Conservation (phyloP, 345 rosid genomes). For the Moricandia arvensis region DNA sequence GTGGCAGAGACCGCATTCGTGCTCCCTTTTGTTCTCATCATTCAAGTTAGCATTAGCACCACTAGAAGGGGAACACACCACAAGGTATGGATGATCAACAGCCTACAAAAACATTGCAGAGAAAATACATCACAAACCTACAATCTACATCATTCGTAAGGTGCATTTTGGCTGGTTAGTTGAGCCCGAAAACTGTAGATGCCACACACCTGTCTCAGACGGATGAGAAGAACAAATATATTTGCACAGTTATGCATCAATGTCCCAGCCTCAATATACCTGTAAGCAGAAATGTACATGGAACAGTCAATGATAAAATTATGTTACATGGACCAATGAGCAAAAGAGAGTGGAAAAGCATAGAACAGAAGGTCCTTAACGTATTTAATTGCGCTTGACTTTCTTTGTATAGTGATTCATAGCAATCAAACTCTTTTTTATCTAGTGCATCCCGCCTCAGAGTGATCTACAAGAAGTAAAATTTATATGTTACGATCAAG, state of each 20-base stretch:
- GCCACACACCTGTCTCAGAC: conserved; percentile 79
- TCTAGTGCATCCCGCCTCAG: conserved; percentile 86
- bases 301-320: neutral
- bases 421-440: conserved; percentile 78
- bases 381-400: conserved; percentile 89
- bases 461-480: conserved; percentile 50
- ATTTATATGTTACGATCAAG: neutral
- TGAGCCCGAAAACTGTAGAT: conserved; percentile 18
- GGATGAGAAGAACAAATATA: conserved; percentile 92
- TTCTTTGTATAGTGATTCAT: conserved; percentile 73
- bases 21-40: conserved; percentile 36
- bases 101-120: conserved; percentile 56
- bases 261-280: conserved; percentile 79
- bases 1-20: conserved; percentile 70
- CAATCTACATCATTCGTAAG: neutral
- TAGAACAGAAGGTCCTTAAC: conserved; percentile 38
- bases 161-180: conserved; percentile 6
- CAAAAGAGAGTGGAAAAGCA: conserved; percentile 5
- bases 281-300: conserved; percentile 38
- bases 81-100: conserved; percentile 97
- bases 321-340: conserved; percentile 13
- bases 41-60: conserved; percentile 37
- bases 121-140: conserved; percentile 26
- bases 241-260: conserved; percentile 83
- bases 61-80: conserved; percentile 63